Evolutionary conservation across 345 rosid genomes (phyloP).

Genomic region (Populus davidiana): DNA sequence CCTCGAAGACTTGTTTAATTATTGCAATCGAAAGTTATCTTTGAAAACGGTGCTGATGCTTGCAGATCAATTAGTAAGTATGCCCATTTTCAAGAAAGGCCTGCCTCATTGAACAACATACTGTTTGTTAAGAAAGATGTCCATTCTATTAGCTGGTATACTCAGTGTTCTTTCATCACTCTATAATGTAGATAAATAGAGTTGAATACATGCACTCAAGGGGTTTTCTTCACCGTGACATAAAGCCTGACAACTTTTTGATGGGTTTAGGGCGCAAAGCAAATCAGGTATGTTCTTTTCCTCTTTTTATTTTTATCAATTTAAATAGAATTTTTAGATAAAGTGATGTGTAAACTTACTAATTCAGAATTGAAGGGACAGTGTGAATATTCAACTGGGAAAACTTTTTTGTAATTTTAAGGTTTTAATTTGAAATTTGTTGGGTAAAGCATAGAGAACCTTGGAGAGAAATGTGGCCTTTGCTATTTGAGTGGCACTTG

Average conservation of each 20-base stretch:
- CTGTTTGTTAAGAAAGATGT: background rate
- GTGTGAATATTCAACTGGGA: background rate
- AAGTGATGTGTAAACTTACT: background rate
- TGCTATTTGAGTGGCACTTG: background rate
- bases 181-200: conserved; percentile 57
- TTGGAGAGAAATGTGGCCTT: background rate
- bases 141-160: background rate
- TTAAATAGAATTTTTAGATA: background rate
- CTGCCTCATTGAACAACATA: background rate
- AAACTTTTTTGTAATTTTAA: background rate
- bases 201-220: conserved; percentile 72
- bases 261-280: conserved; percentile 87
- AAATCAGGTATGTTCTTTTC: conserved; percentile 49
- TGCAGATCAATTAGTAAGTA: conserved; percentile 77
- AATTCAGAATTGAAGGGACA: background rate
- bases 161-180: conserved; percentile 8
- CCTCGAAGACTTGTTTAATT: conserved; percentile 78
- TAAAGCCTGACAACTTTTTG: conserved; percentile 82
- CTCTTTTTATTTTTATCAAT: background rate
- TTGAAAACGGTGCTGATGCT: conserved; percentile 84
- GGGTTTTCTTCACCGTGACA: conserved; percentile 87
- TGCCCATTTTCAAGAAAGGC: background rate
- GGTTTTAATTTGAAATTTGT: background rate
- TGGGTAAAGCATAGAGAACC: background rate
- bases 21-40: conserved; percentile 64